Base-by-base conservation (phyloP, 495 filamentous ascomycete genomes). In the Cercophora sp. region DNA sequence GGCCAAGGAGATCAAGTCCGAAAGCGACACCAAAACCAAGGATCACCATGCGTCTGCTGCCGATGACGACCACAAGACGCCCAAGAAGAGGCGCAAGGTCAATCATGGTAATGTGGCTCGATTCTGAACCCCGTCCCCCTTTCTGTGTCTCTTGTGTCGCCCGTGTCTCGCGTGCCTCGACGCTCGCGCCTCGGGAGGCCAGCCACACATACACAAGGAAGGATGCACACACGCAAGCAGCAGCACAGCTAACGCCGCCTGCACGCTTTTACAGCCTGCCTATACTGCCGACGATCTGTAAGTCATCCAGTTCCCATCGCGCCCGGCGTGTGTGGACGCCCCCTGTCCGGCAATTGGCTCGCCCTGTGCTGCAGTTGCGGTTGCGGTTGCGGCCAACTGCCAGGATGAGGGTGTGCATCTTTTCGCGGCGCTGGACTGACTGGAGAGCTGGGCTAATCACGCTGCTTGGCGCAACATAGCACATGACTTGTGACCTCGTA, bases 401-500 rank as follows among this genome's bases (percentile, higher is more conserved):
- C 5, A 11, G 19, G 40, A 16, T 3, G 4, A 4, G 40, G 18
- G 8, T 25, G 40, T 48, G 56, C 47, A 48, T 48, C 25, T 47
- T 19, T 41, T 41, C 45, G 29, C 45, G 36, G 60, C 46, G 41
- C 39, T 57, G 19, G 31, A 46, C 37, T 39, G 37, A 35, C 62
- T 64, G 22, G 43, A 57, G 57, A 10, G 42, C 6, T 15, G 66
- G 56, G 62, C 66, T 69, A 57, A 68, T 59, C 51, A 51, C 57
- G 53, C 41, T 57, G 13, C 45, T 41, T 53, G 51, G 26, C 27
- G 26, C 13, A 64, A 68, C 72, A 74, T 74, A 95, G 88, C 93
- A 98, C 85, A 98, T 98, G 93, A 97, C 94, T 69, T 98, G 93
- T 81, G 94, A 98, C 82, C 87, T 91, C 78, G 91, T 96, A 92